A percentile compares a stretch with the other conserved stretches of the same genome.
phyloP scores from a whole-genome alignment of 2,329 filamentous ascomycete genomes.

The Pseudomassariella vexata region DNA sequence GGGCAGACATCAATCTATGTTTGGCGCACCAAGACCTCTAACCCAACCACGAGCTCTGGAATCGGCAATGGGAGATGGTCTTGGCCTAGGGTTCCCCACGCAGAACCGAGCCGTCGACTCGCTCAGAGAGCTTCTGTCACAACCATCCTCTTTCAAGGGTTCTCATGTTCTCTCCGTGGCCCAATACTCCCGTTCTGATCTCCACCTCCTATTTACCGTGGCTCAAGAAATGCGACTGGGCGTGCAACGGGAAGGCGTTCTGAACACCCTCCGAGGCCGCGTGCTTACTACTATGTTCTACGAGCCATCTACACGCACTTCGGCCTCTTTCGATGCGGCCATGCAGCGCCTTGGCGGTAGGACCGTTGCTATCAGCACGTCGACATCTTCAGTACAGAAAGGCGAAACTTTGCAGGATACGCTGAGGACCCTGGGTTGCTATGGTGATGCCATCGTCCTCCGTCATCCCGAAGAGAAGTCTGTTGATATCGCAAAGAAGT shows the following conservation, averaged over 20 bases:
- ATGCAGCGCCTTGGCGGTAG: conserved; percentile 97
- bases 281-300: conserved; percentile 94
- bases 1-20: conserved; percentile 25
- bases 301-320: conserved; percentile 94
- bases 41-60: conserved; percentile 28
- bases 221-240: conserved; percentile 96
- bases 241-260: conserved; percentile 84
- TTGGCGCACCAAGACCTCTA: conserved; percentile 26
- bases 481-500: conserved; percentile 78
- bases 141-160: conserved; percentile 77
- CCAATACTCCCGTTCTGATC: conserved; percentile 79
- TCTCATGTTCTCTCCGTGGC: conserved; percentile 88
- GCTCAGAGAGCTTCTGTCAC: conserved; percentile 67
- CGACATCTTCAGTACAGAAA: conserved; percentile 85
- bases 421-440: conserved; percentile 87
- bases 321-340: conserved; percentile 90
- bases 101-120: conserved; percentile 51
- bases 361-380: conserved; percentile 74
- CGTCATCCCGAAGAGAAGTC: conserved; percentile 82
- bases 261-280: conserved; percentile 79
- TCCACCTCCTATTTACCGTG: conserved; percentile 92
- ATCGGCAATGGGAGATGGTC: conserved; percentile 33
- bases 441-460: conserved; percentile 91
- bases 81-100: conserved; percentile 38
- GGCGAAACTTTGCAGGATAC: conserved; percentile 92